Conservation (phyloP, 345 rosid genomes). For the Kernera saxatilis region DNA sequence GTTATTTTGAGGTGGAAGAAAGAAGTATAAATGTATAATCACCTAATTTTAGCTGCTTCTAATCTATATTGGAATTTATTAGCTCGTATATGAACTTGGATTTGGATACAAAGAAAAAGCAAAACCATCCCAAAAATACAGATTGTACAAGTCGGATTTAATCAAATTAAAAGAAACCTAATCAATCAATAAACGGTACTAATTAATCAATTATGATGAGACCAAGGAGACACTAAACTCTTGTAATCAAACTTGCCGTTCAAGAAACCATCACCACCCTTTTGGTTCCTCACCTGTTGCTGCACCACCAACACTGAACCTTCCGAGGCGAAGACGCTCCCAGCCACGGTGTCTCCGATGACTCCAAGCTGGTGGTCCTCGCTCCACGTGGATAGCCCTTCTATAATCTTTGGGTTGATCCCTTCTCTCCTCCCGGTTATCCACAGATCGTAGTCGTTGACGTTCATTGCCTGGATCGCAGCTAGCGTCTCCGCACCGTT, state of each 20-base stretch:
- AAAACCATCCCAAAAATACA: conserved; percentile 9
- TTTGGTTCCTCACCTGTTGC: conserved; percentile 47
- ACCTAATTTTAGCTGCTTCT: background rate
- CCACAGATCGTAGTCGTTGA: conserved; percentile 50
- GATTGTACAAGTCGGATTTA: conserved; percentile 3
- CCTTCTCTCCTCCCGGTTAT: conserved; percentile 67
- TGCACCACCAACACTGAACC: conserved; percentile 74
- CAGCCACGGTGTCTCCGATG: conserved; percentile 56
- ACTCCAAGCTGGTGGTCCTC: conserved; percentile 50
- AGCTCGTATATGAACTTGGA: background rate
- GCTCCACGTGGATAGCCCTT: conserved; percentile 61
- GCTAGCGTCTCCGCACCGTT: conserved; percentile 63
- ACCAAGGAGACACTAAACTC: conserved; percentile 12
- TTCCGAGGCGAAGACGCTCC: conserved; percentile 36
- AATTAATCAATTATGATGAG: conserved; percentile 1
- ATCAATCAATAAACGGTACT: background rate
- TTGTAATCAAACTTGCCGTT: conserved; percentile 29
- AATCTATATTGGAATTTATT: background rate
- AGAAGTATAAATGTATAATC: background rate
- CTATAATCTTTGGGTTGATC: conserved; percentile 47
- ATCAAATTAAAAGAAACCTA: conserved; percentile 11
- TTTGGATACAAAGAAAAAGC: background rate
- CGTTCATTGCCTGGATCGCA: conserved; percentile 53
- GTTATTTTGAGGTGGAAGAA: background rate
- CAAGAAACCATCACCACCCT: conserved; percentile 29